Evolutionary conservation across 106 monocot species (phyloP).

Genomic region (Phalaenopsis aphrodite): DNA sequence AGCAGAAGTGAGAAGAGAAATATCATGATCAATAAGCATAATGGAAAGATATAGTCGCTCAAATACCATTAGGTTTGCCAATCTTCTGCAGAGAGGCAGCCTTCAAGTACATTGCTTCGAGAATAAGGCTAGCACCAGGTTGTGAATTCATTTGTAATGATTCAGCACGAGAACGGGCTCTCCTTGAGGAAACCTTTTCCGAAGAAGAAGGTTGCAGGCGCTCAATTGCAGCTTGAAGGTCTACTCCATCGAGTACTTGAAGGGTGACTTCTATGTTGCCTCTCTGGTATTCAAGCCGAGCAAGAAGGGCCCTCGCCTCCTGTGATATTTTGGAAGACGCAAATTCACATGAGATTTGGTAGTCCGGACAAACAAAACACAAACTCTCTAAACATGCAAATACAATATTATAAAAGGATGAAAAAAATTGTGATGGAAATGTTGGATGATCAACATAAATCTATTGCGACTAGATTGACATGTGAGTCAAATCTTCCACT

Average conservation of each 20-base stretch:
- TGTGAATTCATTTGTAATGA: slow-evolving; percentile 28
- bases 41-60: neutral
- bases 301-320: slow-evolving; percentile 93
- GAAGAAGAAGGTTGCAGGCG: slow-evolving; percentile 37
- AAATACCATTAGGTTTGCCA: slow-evolving; percentile 56
- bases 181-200: slow-evolving; percentile 33
- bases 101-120: slow-evolving; percentile 80
- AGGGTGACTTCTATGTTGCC: slow-evolving; percentile 94
- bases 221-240: slow-evolving; percentile 70
- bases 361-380: neutral
- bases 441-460: neutral
- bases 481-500: neutral
- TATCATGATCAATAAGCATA: neutral
- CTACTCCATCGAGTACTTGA: slow-evolving; percentile 84
- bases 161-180: slow-evolving; percentile 37
- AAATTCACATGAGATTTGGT: neutral
- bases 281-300: slow-evolving; percentile 83
- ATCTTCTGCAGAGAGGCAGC: slow-evolving; percentile 66
- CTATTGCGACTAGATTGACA: too few relatives aligned
- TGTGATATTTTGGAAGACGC: slow-evolving; percentile 10
- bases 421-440: neutral
- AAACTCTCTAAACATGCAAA: neutral
- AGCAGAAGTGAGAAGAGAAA: neutral
- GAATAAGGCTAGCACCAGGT: slow-evolving; percentile 48
- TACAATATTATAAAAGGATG: neutral